Evolutionary conservation across 176 grass and related monocot species (phyloP), one percentile per base, ranked within the genome.

Genomic region (Carex cristatella): DNA sequence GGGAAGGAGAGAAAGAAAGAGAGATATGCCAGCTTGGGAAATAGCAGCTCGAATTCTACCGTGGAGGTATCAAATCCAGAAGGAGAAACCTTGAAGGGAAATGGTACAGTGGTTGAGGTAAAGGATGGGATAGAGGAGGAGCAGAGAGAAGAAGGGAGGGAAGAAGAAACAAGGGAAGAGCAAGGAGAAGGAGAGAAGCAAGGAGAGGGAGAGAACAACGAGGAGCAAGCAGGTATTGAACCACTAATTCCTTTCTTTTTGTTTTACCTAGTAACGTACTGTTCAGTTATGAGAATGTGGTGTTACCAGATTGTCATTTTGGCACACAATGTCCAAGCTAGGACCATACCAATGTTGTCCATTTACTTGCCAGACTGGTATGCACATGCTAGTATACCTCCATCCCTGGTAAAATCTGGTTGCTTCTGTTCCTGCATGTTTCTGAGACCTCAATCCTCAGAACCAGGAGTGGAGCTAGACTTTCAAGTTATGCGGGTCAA

Each of bases 1-100:
- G 69, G 81, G 79, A 80, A 92, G 53, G 58, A 63, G 42, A 80
- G 57, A 69, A 88, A 73, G 77, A 87, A 37, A 83, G 88, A 92
- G 31, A 60, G 35, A 51, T 56, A 74, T 79, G 33, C 28, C 27
- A 33, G 38, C 10, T 28, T 48, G 57, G 64, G 92, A 87, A 86
- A 30, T 59, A 65, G 70, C 27, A 87, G 85, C 28, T 76, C 77
- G 2, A 80, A 84, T 80, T 66, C 89, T 6, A 49, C 62, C 61
- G 79, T 61, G 4, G 84, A 81, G 16, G 65, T 81, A 65, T 68
- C 54, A 30, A 69, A 89, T 86, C 57, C 89, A 57, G 48, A 69
- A 31, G 83, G 28, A 70, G 93, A 84, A 79, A 87, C 7, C 76
- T 86, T 90, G 49, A 65, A 63, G 66, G 48, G 59, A 73, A n/a